A percentile compares a stretch with the other conserved stretches of the same genome.
Evolutionary conservation across 2,329 filamentous ascomycete species (phyloP).

Genomic region (Magnaporthiopsis rhizophila): DNA sequence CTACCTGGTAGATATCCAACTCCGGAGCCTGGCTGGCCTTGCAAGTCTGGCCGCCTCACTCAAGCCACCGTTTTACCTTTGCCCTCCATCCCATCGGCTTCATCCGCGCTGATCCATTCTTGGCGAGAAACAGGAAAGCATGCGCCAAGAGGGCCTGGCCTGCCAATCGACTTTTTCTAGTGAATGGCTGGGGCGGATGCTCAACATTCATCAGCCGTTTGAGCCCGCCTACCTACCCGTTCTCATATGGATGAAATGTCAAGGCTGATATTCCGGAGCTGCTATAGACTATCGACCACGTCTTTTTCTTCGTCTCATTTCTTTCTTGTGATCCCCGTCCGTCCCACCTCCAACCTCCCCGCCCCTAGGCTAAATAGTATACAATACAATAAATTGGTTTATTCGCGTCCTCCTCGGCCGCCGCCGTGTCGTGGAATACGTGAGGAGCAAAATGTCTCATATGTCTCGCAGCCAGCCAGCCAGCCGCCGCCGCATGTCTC

Average conservation of each 20-base stretch:
- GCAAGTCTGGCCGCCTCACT: too few species aligned
- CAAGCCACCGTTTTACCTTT: too few species aligned
- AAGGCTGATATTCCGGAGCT: neutral
- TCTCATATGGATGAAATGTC: neutral
- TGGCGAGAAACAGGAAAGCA: too few species aligned
- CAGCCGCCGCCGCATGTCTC: neutral
- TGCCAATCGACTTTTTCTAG: too few species aligned
- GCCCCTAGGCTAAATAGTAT: neutral
- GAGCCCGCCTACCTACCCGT: too few species aligned
- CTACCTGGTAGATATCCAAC: too few species aligned
- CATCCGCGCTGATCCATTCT: too few species aligned
- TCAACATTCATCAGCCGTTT: too few species aligned
- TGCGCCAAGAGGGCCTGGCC: too few species aligned
- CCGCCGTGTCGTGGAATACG: neutral
- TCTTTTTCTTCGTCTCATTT: neutral
- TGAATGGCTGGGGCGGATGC: too few species aligned
- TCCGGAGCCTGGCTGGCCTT: too few species aligned
- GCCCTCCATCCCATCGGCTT: too few species aligned
- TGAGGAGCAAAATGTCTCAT: constrained; percentile 1
- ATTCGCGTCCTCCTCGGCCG: neutral
- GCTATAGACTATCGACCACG: neutral
- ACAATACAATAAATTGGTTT: neutral
- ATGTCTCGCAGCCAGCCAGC: neutral
- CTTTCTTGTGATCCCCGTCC: neutral
- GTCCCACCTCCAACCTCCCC: neutral